phyloP scores from a whole-genome alignment of 805 yeast genomes.

The Candida schatavii region DNA sequence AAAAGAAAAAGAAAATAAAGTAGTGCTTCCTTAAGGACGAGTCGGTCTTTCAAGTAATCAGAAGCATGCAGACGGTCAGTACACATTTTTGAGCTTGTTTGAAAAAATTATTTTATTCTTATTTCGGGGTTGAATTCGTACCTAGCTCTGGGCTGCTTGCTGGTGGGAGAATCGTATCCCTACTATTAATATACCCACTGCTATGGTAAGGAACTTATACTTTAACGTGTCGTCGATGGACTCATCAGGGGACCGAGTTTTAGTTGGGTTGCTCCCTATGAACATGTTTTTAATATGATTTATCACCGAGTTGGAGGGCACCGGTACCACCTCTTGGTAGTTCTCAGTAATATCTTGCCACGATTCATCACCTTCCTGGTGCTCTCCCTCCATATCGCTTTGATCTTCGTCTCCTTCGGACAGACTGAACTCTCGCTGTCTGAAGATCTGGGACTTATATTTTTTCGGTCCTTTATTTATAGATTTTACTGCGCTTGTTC shows the following conservation, averaged over 20 bases:
- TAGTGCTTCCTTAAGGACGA: too few relatives aligned
- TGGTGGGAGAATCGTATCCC: constrained; percentile 36
- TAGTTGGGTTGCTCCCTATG: constrained; percentile 21
- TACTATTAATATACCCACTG: constrained; percentile 40
- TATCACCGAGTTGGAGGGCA: constrained; percentile 17
- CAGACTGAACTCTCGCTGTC: constrained; percentile 10
- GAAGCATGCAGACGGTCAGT: too few relatives aligned
- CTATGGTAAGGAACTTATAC: constrained; percentile 41
- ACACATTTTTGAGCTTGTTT: too few relatives aligned
- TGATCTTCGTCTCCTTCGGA: constrained; percentile 13
- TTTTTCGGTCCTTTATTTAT: constrained; percentile 24
- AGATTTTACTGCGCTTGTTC: constrained; percentile 12
- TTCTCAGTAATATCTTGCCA: constrained; percentile 13
- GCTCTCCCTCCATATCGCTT: constrained; percentile 13
- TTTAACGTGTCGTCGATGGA: constrained; percentile 39
- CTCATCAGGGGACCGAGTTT: constrained; percentile 18
- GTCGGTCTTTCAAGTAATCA: too few relatives aligned
- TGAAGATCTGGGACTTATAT: constrained; percentile 35
- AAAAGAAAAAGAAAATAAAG: too few relatives aligned
- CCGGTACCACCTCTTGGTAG: neutral
- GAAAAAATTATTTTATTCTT: constrained; percentile 6
- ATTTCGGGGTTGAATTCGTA: too few relatives aligned
- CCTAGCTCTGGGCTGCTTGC: constrained; percentile 7
- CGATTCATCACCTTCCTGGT: constrained; percentile 11
- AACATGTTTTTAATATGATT: constrained; percentile 34